Evolutionary conservation across 2,329 filamentous ascomycete species (phyloP).

Genomic region (Talaromyces sp.): DNA sequence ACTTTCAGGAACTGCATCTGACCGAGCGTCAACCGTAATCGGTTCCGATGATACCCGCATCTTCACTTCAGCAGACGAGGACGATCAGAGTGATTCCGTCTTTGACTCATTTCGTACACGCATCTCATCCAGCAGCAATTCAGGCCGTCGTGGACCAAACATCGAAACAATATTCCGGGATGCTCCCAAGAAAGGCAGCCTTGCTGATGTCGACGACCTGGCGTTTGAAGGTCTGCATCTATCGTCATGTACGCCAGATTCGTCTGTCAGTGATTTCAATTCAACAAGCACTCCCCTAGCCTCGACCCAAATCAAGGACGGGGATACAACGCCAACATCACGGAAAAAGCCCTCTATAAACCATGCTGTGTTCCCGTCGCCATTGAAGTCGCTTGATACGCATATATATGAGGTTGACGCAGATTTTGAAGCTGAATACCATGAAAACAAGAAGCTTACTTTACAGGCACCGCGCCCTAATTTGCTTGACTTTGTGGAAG

Average conservation of each 20-base stretch:
- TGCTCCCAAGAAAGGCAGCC: conserved; percentile 39
- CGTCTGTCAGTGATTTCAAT: conserved; percentile 17
- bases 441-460: neutral
- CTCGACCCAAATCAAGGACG: conserved; percentile 4
- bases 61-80: conserved; percentile 53
- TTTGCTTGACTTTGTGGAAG: neutral
- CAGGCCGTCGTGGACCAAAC: conserved; percentile 49
- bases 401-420: neutral
- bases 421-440: neutral
- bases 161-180: conserved; percentile 62
- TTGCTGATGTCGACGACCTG: conserved; percentile 43
- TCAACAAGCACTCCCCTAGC: conserved; percentile 9
- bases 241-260: conserved; percentile 19
- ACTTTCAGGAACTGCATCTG: conserved; percentile 52
- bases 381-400: neutral
- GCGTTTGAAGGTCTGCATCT: conserved; percentile 42
- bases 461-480: neutral
- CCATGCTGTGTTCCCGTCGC: neutral
- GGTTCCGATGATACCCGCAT: conserved; percentile 57
- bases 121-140: conserved; percentile 48
- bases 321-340: conserved; percentile 7
- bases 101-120: conserved; percentile 59
- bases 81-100: conserved; percentile 57
- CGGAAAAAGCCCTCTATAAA: neutral
- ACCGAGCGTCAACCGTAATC: conserved; percentile 53